Base-by-base conservation (phyloP, 2,329 filamentous ascomycete species). In the Phyllachora maydis region DNA sequence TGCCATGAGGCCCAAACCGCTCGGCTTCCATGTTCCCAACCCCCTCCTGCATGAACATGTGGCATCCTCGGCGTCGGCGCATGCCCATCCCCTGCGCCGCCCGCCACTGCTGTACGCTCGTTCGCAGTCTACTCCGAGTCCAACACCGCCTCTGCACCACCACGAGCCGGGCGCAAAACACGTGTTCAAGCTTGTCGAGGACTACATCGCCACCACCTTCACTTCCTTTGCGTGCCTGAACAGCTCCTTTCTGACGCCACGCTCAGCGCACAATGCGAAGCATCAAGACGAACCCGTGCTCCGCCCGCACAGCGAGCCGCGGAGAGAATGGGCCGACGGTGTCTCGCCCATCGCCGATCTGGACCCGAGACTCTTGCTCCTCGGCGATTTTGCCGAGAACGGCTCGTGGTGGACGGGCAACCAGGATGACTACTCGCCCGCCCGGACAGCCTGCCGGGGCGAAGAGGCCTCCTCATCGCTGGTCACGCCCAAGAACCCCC, bases 351-450 rank as follows among this genome's bases (percentile, higher is more conserved):
- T 68, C 4, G 59, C 59, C 17, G 70, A 77, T 23, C 47, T 82
- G 11, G 78, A 88, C 40, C 65, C 73, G 1, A 88, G 82, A 38
- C 61, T 75, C 4, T 50, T 85, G 11, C 52, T 82, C 5, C 44
- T 83, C 3, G 77, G 76, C 3, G 66, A 83, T 36, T 58, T 83
- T 33, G 74, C 71, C 1, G 78, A 88, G 40, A 88, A 88, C 38
- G 77, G 75, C 3, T 65, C 63, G 6, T 85, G 76, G 78, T 85
- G 77, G 76, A 70, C 72, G 22, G 75, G 72, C 2, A 59, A 59
- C 23, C 54, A 61, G 36, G 42, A 54, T 17, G 44, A 51, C 23
- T 24, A 36, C 25, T 22, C 37, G 30, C 37, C 43, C 26, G 34
- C 34, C 30, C 47, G 40, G 34, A 40, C 33, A 35, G 26, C 39